Conservation (phyloP, 176 grass and related monocot species). For the Hordeum marinum region DNA sequence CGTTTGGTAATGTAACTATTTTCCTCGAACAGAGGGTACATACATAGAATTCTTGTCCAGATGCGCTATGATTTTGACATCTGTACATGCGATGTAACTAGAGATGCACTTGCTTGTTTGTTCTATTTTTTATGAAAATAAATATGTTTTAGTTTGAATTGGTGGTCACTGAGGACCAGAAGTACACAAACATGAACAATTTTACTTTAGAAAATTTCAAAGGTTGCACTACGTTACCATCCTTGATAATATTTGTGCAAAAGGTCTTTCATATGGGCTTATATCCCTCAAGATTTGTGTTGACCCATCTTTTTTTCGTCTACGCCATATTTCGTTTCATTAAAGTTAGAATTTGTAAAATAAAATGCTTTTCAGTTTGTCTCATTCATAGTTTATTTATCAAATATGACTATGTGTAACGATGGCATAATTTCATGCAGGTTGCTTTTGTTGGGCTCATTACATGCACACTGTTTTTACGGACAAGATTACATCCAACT, state of each 20-base stretch:
- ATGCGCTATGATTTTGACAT: not conserved
- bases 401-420: not conserved
- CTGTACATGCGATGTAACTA: not conserved
- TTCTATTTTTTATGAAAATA: not conserved
- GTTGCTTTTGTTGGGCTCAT: constrained; percentile 63
- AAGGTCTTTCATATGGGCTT: not conserved
- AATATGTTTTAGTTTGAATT: not conserved
- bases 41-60: not conserved
- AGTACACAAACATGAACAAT: not conserved
- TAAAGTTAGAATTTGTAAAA: not conserved
- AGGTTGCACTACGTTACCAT: not conserved
- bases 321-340: not conserved
- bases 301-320: not conserved
- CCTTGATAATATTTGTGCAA: not conserved
- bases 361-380: not conserved
- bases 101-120: not conserved
- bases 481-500: constrained; percentile 57
- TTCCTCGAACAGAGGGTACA: not conserved
- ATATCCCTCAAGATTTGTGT: not conserved
- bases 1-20: not conserved
- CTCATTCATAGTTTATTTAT: not conserved
- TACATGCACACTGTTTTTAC: constrained; percentile 69
- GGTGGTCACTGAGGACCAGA: not conserved
- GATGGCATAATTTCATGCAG: constrained; percentile 25
- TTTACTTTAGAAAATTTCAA: not conserved